phyloP scores from a whole-genome alignment of 768 basidiomycete genomes.

The Tulasnella sp. region DNA sequence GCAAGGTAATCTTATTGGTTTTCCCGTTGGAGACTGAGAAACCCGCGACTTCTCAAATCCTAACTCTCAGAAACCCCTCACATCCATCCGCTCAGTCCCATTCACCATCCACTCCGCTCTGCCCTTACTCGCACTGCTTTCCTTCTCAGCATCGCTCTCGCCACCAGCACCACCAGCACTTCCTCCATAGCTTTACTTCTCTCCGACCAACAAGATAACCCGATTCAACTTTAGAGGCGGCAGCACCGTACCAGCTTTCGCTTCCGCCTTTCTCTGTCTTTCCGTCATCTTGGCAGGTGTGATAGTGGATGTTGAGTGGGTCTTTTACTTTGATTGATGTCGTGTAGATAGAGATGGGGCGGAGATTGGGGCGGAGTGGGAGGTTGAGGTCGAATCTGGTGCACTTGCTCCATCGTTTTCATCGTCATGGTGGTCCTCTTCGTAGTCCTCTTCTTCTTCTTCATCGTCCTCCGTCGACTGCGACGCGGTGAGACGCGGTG shows the following conservation, averaged over 20 bases:
- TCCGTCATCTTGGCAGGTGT: constrained; percentile 69
- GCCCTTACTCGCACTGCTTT: constrained; percentile 25
- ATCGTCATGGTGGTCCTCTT: constrained; percentile 24
- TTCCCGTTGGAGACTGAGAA: no score
- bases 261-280: constrained; percentile 54
- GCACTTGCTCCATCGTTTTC: constrained; percentile 22
- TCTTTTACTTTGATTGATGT: not conserved
- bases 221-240: constrained; percentile 13
- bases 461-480: not conserved
- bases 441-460: not conserved
- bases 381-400: constrained; percentile 24
- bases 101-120: constrained; percentile 48
- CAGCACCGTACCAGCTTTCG: not conserved
- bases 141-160: constrained; percentile 27
- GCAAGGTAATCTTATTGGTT: no score
- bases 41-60: constrained; percentile 47
- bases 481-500: not conserved
- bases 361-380: constrained; percentile 31
- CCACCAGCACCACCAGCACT: constrained; percentile 26
- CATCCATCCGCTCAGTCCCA: constrained; percentile 64
- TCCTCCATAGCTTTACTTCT: not conserved
- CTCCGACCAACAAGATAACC: constrained; percentile 17
- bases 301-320: constrained; percentile 27
- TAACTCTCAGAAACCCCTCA: constrained; percentile 69
- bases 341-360: constrained; percentile 24